These are phyloP conservation scores for Carex scoparia DNA, from an alignment of 176 grass and related monocot genomes.

Conservation along the genomic window DNA sequence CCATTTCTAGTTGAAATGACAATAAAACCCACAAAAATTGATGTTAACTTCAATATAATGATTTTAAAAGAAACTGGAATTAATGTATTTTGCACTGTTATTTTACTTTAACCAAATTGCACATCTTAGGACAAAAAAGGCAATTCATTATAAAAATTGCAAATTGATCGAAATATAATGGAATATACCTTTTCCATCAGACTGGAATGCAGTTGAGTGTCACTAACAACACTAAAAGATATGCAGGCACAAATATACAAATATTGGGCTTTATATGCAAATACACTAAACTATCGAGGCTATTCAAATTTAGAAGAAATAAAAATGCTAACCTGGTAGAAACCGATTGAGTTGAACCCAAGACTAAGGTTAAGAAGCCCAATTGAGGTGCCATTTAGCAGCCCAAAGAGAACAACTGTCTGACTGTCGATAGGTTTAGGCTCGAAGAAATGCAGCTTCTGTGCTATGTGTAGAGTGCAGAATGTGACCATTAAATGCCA, in stretches of 20 bases:
- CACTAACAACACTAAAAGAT: neutral
- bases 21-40: neutral
- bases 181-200: neutral
- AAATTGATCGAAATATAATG: neutral
- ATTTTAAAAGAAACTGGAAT: neutral
- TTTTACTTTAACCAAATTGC: neutral
- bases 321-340: constrained; percentile 71
- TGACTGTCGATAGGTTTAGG: constrained; percentile 78
- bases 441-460: constrained; percentile 84
- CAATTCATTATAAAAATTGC: neutral
- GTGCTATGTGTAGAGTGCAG: constrained; percentile 87
- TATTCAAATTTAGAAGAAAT: neutral
- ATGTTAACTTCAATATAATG: neutral
- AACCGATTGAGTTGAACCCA: constrained; percentile 98
- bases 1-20: neutral
- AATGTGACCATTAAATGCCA: constrained; percentile 99
- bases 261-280: neutral
- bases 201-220: neutral
- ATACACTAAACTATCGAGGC: neutral
- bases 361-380: constrained; percentile 97
- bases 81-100: neutral
- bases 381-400: constrained; percentile 92
- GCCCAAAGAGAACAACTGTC: constrained; percentile 86
- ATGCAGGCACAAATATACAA: neutral
- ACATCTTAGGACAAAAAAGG: neutral